Evolutionary conservation across 192 early-diverging fungal genomes (phyloP).

Genomic region (Backusella liffmaniae): DNA sequence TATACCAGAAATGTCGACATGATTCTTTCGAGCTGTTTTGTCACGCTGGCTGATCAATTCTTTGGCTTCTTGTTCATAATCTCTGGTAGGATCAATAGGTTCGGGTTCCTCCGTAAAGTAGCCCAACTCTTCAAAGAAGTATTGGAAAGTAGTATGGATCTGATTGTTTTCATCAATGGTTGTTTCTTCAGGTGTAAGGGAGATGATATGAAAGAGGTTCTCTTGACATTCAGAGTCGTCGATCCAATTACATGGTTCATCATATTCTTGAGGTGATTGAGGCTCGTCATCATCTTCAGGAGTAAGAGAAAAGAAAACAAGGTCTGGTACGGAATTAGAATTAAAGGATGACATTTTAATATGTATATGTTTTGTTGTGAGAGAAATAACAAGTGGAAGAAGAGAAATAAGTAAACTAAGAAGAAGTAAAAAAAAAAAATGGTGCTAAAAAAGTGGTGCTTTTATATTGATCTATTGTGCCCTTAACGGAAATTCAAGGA

Average conservation of each 20-base stretch:
- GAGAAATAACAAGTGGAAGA: background rate
- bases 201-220: constrained; percentile 25
- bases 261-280: constrained; percentile 4
- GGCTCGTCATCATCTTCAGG: constrained; percentile 15
- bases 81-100: constrained; percentile 31
- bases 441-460: background rate
- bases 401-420: background rate
- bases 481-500: constrained; percentile 15
- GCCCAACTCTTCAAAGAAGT: constrained; percentile 37
- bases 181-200: constrained; percentile 29
- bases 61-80: constrained; percentile 24
- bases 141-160: constrained; percentile 2
- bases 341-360: background rate
- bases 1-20: constrained; percentile 5
- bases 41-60: background rate
- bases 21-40: background rate
- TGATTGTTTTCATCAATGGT: constrained; percentile 25
- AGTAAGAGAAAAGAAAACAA: constrained; percentile 18
- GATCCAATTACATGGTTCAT: constrained; percentile 16
- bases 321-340: background rate
- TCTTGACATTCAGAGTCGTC: constrained; percentile 32
- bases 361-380: background rate
- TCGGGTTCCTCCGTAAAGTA: constrained; percentile 32
- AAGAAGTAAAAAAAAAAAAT: constrained; percentile 1
- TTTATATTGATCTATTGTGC: constrained; percentile 11